Conservation (phyloP, 2,329 filamentous ascomycete genomes). For the Colletotrichum cereale region DNA sequence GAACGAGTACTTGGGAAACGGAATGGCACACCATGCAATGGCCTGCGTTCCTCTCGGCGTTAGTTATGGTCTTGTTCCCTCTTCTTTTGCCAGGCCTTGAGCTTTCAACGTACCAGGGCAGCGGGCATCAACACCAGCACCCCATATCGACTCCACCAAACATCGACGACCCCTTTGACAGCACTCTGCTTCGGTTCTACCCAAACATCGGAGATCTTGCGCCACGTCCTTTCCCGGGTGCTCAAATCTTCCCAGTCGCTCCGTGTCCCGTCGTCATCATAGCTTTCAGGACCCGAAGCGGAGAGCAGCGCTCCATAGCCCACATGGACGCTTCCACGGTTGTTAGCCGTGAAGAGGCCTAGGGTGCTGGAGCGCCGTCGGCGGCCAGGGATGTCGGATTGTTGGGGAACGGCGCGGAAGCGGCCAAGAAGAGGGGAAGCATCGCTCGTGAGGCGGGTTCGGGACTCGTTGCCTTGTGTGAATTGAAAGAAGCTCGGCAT, state of each 20-base stretch:
- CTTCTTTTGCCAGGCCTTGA: neutral
- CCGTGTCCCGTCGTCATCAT: constrained; percentile 48
- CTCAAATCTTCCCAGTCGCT: constrained; percentile 49
- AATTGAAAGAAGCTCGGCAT: constrained; percentile 78
- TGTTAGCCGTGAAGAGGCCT: constrained; percentile 44
- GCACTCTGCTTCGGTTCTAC: constrained; percentile 70
- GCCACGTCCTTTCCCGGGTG: constrained; percentile 52
- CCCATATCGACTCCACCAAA: constrained; percentile 74
- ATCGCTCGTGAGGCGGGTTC: constrained; percentile 63
- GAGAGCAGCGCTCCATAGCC: constrained; percentile 66
- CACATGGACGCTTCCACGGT: constrained; percentile 67
- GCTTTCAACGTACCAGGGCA: constrained; percentile 61
- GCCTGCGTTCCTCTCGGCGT: constrained; percentile 55
- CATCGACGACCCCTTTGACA: constrained; percentile 69
- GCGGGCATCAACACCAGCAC: constrained; percentile 73
- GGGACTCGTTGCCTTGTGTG: constrained; percentile 73
- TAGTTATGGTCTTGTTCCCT: constrained; percentile 34
- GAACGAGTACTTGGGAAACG: constrained; percentile 73
- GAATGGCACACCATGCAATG: constrained; percentile 74
- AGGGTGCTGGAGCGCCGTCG: constrained; percentile 50
- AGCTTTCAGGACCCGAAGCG: constrained; percentile 54
- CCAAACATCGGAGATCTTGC: constrained; percentile 66
- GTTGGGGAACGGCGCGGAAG: constrained; percentile 72
- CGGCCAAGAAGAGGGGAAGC: constrained; percentile 73
- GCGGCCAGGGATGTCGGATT: constrained; percentile 46